These are phyloP conservation scores for Cadophora sp. DNA, from an alignment of 2,329 filamentous ascomycete species.

Conservation along the genomic window DNA sequence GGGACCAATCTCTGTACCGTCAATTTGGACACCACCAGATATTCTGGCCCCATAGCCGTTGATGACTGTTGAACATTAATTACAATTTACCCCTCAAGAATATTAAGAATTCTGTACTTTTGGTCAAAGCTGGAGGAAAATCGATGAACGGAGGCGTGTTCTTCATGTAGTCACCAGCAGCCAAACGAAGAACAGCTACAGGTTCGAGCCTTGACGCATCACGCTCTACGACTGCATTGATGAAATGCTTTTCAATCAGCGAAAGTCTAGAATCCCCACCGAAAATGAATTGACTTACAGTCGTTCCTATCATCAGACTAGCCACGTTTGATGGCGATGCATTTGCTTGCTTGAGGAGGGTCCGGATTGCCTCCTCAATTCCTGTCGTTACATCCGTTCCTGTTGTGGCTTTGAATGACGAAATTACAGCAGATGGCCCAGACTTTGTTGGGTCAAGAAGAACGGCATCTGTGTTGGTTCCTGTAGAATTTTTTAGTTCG, in stretches of 20 bases:
- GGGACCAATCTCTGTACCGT: conserved; percentile 14
- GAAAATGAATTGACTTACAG: background rate
- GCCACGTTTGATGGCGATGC: background rate
- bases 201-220: background rate
- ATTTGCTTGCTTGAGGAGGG: conserved; percentile 8
- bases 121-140: conserved; percentile 22
- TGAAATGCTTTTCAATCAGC: conserved; percentile 13
- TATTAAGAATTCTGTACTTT: background rate
- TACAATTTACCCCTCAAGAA: background rate
- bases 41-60: conserved; percentile 2
- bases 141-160: conserved; percentile 15
- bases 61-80: background rate
- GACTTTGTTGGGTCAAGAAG: conserved; percentile 15
- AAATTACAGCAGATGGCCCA: conserved; percentile 10
- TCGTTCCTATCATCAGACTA: conserved; percentile 22
- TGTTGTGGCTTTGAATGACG: conserved; percentile 17
- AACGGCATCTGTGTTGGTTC: conserved; percentile 24
- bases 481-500: background rate
- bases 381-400: conserved; percentile 18
- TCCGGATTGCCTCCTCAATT: conserved; percentile 15
- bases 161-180: conserved; percentile 9
- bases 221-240: conserved; percentile 17
- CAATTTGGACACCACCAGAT: conserved; percentile 18
- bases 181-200: conserved; percentile 12
- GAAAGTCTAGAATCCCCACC: background rate